Base-by-base conservation (phyloP, 2,329 filamentous ascomycete species). In the Clonostachys solani region DNA sequence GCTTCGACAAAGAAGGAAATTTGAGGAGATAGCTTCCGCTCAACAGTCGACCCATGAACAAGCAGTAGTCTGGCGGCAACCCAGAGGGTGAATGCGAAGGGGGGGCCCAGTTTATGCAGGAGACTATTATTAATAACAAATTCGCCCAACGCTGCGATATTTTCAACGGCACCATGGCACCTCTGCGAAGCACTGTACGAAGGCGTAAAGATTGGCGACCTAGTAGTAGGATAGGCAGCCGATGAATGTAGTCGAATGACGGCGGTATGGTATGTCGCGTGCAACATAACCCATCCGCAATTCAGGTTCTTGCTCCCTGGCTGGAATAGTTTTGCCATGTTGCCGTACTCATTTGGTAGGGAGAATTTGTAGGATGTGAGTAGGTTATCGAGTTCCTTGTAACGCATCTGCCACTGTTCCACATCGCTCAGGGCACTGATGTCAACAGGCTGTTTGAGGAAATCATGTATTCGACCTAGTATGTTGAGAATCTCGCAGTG, bases 11-110 rank as follows among this genome's bases (percentile, higher is more conserved):
- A 88, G 51, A 92, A 84, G 33, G 82, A 74, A 38, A 96, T 89
- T 51, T 90, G 87, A 1, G 87, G 83, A 48, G 87, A 88, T 36
- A 95, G 75, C 51, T 87, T 88, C 62, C 88, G 87, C 54, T 94
- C 89, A 47, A 95, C 90, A 0, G 91, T 95, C 8, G 89, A 94
- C 23, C 90, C 90, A 63, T 96, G 91, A 4, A 96, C 92, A 9
- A 96, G 83, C 6, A 95, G 74, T 5, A 96, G 76, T 5, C 92
- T 85, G 6, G 92, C 90, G 4, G 89, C 90, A 15, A 96, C 92
- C 92, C 92, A 96, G 2, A 96, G 74, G 0, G 89, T 91, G 61
- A 96, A 96, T 5, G 91, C 91, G 62, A 96, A 96, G 0, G 90
- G 91, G 0, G 91, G 91, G 0, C 92, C 92, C 15, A 96, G 80